phyloP scores from a whole-genome alignment of 192 early-diverging fungal genomes.

The Gamsiella multidivaricata region DNA sequence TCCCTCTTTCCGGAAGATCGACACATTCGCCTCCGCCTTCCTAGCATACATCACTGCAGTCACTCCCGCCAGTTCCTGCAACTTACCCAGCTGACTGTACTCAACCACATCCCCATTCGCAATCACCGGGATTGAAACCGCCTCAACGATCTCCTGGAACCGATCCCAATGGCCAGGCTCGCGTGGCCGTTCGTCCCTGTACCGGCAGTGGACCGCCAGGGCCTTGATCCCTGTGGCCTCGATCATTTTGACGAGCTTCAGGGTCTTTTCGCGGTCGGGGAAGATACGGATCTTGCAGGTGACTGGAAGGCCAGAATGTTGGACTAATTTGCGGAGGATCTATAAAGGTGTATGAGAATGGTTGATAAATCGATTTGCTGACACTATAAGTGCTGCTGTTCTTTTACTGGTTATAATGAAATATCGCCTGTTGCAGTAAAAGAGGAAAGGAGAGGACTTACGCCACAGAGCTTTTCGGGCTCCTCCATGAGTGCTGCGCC shows the following conservation, averaged over 20 bases:
- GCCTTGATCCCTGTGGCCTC: slow-evolving; percentile 88
- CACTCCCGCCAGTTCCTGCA: slow-evolving; percentile 67
- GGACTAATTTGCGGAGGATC: slow-evolving; percentile 80
- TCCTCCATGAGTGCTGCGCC: slow-evolving; percentile 89
- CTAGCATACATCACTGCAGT: slow-evolving; percentile 92
- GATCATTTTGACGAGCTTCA: slow-evolving; percentile 83
- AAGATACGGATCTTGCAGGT: slow-evolving; percentile 70
- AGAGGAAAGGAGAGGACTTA: slow-evolving; percentile 44
- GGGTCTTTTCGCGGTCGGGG: slow-evolving; percentile 79
- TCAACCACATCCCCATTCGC: slow-evolving; percentile 92
- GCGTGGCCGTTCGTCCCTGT: slow-evolving; percentile 77
- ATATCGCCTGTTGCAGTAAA: too few relatives aligned
- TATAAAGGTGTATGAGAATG: slow-evolving; percentile 9
- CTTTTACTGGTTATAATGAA: too few relatives aligned
- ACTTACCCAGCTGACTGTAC: slow-evolving; percentile 68
- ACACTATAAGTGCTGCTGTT: too few relatives aligned
- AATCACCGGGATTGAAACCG: slow-evolving; percentile 83
- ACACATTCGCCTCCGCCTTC: slow-evolving; percentile 86
- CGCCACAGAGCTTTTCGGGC: slow-evolving; percentile 81
- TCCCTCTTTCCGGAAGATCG: slow-evolving; percentile 84
- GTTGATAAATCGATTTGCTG: slow-evolving; percentile 2
- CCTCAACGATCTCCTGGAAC: slow-evolving; percentile 77
- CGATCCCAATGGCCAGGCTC: slow-evolving; percentile 88
- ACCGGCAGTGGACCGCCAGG: slow-evolving; percentile 91
- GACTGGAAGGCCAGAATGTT: slow-evolving; percentile 80